Percentiles rank a stretch among this genome's conserved stretches.
Conservation (phyloP, 148 eudicot genomes). For the Rhododendron griersonianum region DNA sequence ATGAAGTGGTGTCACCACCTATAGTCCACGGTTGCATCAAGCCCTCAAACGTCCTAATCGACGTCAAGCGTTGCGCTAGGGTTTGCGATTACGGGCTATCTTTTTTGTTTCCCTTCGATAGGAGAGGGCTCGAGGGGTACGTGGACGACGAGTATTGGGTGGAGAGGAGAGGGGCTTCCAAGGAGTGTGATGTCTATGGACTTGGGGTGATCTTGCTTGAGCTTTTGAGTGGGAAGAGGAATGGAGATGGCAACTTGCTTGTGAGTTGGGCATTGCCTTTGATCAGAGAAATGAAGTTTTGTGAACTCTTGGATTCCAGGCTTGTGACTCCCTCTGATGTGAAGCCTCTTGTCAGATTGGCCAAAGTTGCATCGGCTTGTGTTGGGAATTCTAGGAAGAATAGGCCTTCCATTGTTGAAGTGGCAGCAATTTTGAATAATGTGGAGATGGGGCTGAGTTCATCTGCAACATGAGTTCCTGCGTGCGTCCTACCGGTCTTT, state of each 20-base stretch:
- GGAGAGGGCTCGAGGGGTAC: slow-evolving; percentile 59
- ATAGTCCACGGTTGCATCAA: slow-evolving; percentile 78
- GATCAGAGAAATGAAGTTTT: slow-evolving; percentile 59
- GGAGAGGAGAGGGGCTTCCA: slow-evolving; percentile 46
- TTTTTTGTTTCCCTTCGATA: slow-evolving; percentile 43
- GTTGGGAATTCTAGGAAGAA: slow-evolving; percentile 68
- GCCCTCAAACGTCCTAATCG: slow-evolving; percentile 71
- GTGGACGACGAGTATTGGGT: slow-evolving; percentile 85
- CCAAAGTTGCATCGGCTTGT: slow-evolving; percentile 80
- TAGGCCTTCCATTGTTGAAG: slow-evolving; percentile 64
- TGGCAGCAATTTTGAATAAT: slow-evolving; percentile 55
- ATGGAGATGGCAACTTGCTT: slow-evolving; percentile 54
- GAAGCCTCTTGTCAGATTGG: slow-evolving; percentile 58
- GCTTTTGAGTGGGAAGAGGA: slow-evolving; percentile 73
- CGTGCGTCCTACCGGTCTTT: no score
- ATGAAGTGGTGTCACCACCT: slow-evolving; percentile 66
- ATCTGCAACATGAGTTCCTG: background rate
- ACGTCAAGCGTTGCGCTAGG: slow-evolving; percentile 54
- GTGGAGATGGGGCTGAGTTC: slow-evolving; percentile 36
- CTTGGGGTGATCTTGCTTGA: slow-evolving; percentile 83
- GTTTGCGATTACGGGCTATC: slow-evolving; percentile 79
- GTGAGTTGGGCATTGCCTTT: slow-evolving; percentile 83
- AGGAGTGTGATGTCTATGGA: slow-evolving; percentile 86
- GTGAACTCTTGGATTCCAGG: slow-evolving; percentile 72
- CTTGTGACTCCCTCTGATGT: slow-evolving; percentile 41